phyloP scores from a whole-genome alignment of 768 basidiomycete species.

The Galerina sulciceps region DNA sequence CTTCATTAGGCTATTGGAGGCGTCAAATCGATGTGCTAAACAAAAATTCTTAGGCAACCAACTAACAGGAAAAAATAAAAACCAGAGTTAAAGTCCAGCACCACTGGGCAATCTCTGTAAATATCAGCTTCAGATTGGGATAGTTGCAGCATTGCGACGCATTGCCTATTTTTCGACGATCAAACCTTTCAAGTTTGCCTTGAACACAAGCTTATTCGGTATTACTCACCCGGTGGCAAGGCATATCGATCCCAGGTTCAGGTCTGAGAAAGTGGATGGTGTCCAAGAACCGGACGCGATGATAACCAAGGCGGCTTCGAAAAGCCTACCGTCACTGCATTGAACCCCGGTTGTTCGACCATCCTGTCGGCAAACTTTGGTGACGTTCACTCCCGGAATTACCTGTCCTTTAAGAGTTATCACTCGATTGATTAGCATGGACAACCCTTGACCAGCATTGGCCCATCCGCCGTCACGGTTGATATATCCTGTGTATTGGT shows the following conservation, averaged over 20 bases:
- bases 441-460: slow-evolving; percentile 70
- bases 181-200: not conserved
- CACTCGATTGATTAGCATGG: slow-evolving; percentile 58
- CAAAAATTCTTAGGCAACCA: not conserved
- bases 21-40: not conserved
- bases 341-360: slow-evolving; percentile 61
- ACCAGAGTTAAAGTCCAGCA: slow-evolving; percentile 72
- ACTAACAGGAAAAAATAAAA: slow-evolving; percentile 87
- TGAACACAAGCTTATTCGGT: not conserved
- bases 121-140: slow-evolving; percentile 63
- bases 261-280: slow-evolving; percentile 70
- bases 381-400: slow-evolving; percentile 58
- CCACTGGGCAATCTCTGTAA: slow-evolving; percentile 69
- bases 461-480: slow-evolving; percentile 89
- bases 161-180: slow-evolving; percentile 59
- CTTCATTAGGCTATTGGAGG: slow-evolving; percentile 61
- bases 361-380: slow-evolving; percentile 44
- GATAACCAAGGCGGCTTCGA: slow-evolving; percentile 65
- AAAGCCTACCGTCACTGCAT: slow-evolving; percentile 59
- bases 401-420: slow-evolving; percentile 63
- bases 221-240: slow-evolving; percentile 78
- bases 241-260: slow-evolving; percentile 53
- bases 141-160: slow-evolving; percentile 79
- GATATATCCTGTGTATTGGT: slow-evolving; percentile 57
- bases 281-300: slow-evolving; percentile 88